Base-by-base conservation (phyloP, 2,329 filamentous ascomycete species). In the Microsporum ferrugineum region DNA sequence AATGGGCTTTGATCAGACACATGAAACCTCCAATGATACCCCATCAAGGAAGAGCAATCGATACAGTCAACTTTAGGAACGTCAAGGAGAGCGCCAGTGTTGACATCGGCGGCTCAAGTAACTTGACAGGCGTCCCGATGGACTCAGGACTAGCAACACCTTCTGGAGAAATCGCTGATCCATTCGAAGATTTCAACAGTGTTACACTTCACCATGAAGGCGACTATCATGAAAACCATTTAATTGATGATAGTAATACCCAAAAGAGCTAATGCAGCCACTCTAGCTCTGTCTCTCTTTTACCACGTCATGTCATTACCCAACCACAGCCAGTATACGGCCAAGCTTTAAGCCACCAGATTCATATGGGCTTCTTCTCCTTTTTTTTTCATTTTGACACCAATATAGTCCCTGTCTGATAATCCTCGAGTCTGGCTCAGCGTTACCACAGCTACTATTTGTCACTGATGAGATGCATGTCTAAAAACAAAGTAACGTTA, bases 151-250 rank as follows among this genome's bases (percentile, higher is more conserved):
- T 95, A 59, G 84, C 88, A 1, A 97, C 92, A 2, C 92, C 92
- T 0, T 89, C 88, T 51, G 88, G 82, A 41, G 92, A 96, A 71
- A 72, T 87, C 41, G 80, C 84, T 2, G 94, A 99, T 80, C 94
- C 94, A 1, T 99, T 99, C 71, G 89, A 96, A 75, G 94, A 97
- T 74, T 99, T 99, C 76, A 99, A 97, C 79, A 95, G 90, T 71
- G 91, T 99, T 47, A 99, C 94, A 58, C 79, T 99, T 64, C 92
- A 97, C 74, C 94, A 99, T 71, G 94, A 97, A 61, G 94, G 91
- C 14, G 92, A 96, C 67, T 88, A 91, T 60, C 73, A 77, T 57
- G 59, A 47, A 3, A 60, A 60, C 2, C 62, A 64, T 59, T 34
- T 66, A 58, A 60, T 63, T 33, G 63, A 65, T 61, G 65, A 65